Percentiles rank a stretch among this genome's conserved stretches.
Evolutionary conservation across 1,139 yeast species (phyloP).

Genomic region (Yamadazyma trypodendri): DNA sequence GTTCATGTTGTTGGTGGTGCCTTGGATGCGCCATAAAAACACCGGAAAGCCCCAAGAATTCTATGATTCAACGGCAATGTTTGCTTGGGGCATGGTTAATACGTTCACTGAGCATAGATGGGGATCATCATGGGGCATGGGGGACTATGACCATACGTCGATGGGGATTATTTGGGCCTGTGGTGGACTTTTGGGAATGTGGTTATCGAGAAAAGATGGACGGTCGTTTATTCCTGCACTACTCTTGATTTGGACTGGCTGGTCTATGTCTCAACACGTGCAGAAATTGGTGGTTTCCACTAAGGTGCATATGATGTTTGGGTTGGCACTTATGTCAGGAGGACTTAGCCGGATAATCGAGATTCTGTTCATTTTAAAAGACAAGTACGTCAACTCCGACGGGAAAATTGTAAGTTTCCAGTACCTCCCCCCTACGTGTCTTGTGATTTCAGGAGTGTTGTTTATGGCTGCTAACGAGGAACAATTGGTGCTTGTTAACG

Average conservation of each 20-base stretch:
- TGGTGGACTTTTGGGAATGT: conserved; percentile 84
- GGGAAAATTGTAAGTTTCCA: conserved; percentile 69
- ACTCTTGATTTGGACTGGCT: conserved; percentile 82
- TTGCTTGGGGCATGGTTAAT: conserved; percentile 87
- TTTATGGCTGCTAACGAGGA: conserved; percentile 95
- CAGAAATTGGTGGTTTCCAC: conserved; percentile 77
- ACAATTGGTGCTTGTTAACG: conserved; percentile 68
- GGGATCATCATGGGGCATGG: conserved; percentile 85
- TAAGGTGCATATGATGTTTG: conserved; percentile 84
- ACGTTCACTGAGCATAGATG: conserved; percentile 95
- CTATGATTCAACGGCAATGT: conserved; percentile 77
- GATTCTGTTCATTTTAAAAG: conserved; percentile 66
- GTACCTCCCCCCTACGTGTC: conserved; percentile 76
- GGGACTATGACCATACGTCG: conserved; percentile 89
- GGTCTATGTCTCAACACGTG: conserved; percentile 88
- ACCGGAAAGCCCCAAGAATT: conserved; percentile 72
- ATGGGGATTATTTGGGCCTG: conserved; percentile 98
- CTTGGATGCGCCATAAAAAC: conserved; percentile 54
- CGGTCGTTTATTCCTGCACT: conserved; percentile 80
- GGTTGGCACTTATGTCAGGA: conserved; percentile 73
- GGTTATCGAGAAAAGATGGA: conserved; percentile 54
- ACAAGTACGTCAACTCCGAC: conserved; percentile 45
- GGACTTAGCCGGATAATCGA: conserved; percentile 76
- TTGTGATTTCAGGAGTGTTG: conserved; percentile 72
- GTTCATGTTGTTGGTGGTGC: conserved; percentile 62